These are phyloP conservation scores for Talaromyces liani DNA, from an alignment of 495 filamentous ascomycete genomes.

Conservation along the genomic window DNA sequence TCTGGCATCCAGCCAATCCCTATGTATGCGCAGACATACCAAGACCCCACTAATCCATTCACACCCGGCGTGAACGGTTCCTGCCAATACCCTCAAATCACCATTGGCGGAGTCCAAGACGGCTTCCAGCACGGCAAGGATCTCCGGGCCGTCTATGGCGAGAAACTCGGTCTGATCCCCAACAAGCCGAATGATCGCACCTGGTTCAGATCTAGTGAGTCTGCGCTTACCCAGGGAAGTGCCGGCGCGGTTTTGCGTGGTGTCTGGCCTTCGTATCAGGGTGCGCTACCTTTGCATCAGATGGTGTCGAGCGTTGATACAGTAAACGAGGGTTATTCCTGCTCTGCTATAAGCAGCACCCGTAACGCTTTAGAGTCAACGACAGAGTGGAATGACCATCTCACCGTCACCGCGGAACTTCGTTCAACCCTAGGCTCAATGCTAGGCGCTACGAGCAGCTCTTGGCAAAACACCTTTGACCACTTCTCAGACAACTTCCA, in stretches of 20 bases:
- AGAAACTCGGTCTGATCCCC: slow-evolving; percentile 28
- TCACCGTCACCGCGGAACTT: slow-evolving; percentile 24
- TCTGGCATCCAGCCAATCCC: slow-evolving; percentile 21
- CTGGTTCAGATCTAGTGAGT: slow-evolving; percentile 35
- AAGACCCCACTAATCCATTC: slow-evolving; percentile 32
- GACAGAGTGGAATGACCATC: slow-evolving; percentile 29
- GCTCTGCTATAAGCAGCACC: slow-evolving; percentile 18
- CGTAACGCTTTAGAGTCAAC: slow-evolving; percentile 24
- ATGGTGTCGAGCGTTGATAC: slow-evolving; percentile 31
- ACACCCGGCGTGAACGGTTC: slow-evolving; percentile 26
- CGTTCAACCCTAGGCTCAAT: slow-evolving; percentile 26
- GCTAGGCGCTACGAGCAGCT: slow-evolving; percentile 24
- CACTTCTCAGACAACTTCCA: slow-evolving; percentile 42
- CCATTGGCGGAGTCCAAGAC: slow-evolving; percentile 34
- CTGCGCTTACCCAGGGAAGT: slow-evolving; percentile 29
- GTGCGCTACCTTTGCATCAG: slow-evolving; percentile 31
- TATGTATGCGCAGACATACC: slow-evolving; percentile 35
- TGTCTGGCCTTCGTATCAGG: slow-evolving; percentile 27
- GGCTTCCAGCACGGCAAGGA: slow-evolving; percentile 37
- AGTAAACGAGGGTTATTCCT: slow-evolving; percentile 31
- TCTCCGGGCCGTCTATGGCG: slow-evolving; percentile 28
- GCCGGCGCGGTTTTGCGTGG: slow-evolving; percentile 35
- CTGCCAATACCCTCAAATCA: slow-evolving; percentile 39
- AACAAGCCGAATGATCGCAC: slow-evolving; percentile 19
- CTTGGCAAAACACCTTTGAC: slow-evolving; percentile 33